These are phyloP conservation scores for Brasilioporus rufonigricans DNA, from an alignment of 768 basidiomycete species.

Conservation along the genomic window DNA sequence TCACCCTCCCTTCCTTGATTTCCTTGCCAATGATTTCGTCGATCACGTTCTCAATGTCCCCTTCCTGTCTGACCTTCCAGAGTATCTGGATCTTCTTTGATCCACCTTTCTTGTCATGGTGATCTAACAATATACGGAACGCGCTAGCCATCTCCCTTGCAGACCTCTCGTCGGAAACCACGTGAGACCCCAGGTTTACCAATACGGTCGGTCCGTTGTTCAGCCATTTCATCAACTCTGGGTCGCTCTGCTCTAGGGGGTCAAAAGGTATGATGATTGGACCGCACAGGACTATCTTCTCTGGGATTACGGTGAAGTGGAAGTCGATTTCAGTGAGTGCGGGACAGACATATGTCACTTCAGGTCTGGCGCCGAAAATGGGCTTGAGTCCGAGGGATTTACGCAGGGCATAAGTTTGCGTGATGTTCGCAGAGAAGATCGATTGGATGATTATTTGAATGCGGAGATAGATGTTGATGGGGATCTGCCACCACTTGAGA, in stretches of 20 bases:
- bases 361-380: not conserved
- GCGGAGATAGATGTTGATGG: slow-evolving; percentile 6
- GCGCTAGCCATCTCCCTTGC: slow-evolving; percentile 3
- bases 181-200: slow-evolving; percentile 12
- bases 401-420: not conserved
- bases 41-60: not conserved
- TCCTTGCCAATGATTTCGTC: not conserved
- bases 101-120: not conserved
- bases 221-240: slow-evolving; percentile 3
- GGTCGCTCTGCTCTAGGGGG: slow-evolving; percentile 6
- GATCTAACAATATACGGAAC: slow-evolving; percentile 4
- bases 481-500: slow-evolving; percentile 15
- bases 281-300: slow-evolving; percentile 6
- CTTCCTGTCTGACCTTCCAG: slow-evolving; percentile 3
- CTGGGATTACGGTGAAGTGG: slow-evolving; percentile 1
- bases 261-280: slow-evolving; percentile 6
- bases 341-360: slow-evolving; percentile 1
- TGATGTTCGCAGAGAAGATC: not conserved
- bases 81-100: slow-evolving; percentile 6
- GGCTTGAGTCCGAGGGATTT: not conserved
- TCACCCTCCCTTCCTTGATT: slow-evolving; percentile 7
- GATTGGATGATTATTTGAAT: not conserved
- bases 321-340: slow-evolving; percentile 1
- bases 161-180: not conserved
- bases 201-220: slow-evolving; percentile 10